Conservation (phyloP, 495 filamentous ascomycete species). For the Lophium mytilinum region DNA sequence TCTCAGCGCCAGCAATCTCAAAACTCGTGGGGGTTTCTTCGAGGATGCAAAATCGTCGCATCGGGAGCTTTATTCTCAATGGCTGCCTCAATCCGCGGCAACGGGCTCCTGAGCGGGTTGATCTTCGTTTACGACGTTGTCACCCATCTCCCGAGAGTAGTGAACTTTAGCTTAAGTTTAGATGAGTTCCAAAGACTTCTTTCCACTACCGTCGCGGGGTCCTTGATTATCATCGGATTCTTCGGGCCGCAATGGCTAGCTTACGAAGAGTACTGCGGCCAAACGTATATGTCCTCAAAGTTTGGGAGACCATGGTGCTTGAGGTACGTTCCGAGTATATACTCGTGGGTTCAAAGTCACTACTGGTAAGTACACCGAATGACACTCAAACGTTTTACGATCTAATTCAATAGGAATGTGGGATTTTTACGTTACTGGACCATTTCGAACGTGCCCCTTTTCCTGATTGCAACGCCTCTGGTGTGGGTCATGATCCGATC, state of each 20-base stretch:
- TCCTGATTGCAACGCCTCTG: conserved; percentile 74
- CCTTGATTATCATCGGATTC: conserved; percentile 56
- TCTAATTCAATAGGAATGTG: conserved; percentile 54
- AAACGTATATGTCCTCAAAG: conserved; percentile 17
- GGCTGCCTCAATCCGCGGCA: conserved; percentile 71
- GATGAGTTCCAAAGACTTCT: conserved; percentile 39
- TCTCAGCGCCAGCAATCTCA: conserved; percentile 22
- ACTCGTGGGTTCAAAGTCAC: conserved; percentile 74
- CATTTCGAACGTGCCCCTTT: conserved; percentile 75
- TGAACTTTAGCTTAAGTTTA: conserved; percentile 5
- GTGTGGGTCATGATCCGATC: conserved; percentile 59
- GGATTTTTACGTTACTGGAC: conserved; percentile 92
- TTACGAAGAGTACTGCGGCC: conserved; percentile 61
- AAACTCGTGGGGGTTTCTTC: neutral
- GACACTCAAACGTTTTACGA: neutral
- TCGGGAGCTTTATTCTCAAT: conserved; percentile 63
- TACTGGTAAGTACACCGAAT: conserved; percentile 68
- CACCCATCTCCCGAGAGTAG: conserved; percentile 28
- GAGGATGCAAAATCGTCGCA: conserved; percentile 45
- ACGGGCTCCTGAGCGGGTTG: conserved; percentile 77
- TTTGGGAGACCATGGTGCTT: conserved; percentile 64
- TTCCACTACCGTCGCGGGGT: conserved; percentile 55
- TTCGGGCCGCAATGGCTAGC: conserved; percentile 67
- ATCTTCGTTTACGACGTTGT: conserved; percentile 55
- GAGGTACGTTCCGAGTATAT: conserved; percentile 68